Evolutionary conservation across 805 yeast species (phyloP).

Genomic region (Pichia gijzeniarum): DNA sequence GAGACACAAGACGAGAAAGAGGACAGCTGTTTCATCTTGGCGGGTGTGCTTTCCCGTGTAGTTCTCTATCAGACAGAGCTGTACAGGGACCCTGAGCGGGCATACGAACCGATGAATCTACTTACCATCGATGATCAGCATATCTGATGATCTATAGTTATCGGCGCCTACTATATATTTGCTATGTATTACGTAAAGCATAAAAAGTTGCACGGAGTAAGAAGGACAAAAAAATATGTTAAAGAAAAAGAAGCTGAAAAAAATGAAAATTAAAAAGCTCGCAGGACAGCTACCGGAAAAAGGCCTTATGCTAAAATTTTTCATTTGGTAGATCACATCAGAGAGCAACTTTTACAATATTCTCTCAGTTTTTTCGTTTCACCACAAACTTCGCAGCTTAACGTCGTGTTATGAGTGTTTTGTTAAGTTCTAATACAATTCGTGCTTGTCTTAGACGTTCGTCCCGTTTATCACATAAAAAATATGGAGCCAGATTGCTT

Average conservation of each 20-base stretch:
- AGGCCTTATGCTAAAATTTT: conserved; percentile 1
- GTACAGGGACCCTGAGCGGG: conserved; percentile 22
- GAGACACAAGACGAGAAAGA: conserved; percentile 38
- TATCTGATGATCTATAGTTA: conserved; percentile 9
- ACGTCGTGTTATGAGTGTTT: conserved; percentile 8
- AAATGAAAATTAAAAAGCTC: conserved; percentile 1
- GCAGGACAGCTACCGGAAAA: too few relatives aligned
- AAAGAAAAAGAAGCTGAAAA: conserved; percentile 2
- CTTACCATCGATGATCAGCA: conserved; percentile 30
- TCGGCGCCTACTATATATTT: background rate
- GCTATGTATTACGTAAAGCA: background rate
- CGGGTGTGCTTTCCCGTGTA: conserved; percentile 39
- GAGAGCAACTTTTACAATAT: too few relatives aligned
- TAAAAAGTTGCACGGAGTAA: too few relatives aligned
- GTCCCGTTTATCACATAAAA: background rate
- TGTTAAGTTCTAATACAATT: conserved; percentile 6
- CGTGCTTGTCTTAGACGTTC: conserved; percentile 7
- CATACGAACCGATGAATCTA: conserved; percentile 29
- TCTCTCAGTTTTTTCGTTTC: background rate
- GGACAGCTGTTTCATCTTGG: conserved; percentile 33
- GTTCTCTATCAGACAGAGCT: conserved; percentile 33
- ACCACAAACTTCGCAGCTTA: background rate
- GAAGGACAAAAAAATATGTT: too few relatives aligned
- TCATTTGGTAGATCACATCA: background rate
- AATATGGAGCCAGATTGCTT: conserved; percentile 1